A percentile compares a stretch with the other conserved stretches of the same genome.
These are phyloP conservation scores for Mycena belliarum DNA, from an alignment of 768 basidiomycete species.

Conservation along the genomic window DNA sequence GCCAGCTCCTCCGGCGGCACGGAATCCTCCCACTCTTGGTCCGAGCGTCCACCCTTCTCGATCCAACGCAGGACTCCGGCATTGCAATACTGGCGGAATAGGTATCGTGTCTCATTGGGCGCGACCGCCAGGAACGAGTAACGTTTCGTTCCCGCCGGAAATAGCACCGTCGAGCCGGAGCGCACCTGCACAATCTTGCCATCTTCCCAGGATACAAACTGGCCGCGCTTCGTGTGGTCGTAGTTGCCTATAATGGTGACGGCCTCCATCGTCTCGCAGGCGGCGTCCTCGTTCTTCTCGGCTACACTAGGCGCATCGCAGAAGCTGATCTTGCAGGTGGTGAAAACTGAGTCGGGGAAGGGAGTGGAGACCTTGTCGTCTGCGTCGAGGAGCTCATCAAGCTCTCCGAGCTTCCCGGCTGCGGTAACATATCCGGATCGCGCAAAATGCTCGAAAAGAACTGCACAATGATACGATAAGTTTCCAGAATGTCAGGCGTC, in stretches of 20 bases:
- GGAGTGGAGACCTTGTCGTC: neutral
- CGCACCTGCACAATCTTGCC: neutral
- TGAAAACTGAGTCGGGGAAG: neutral
- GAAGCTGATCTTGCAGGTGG: neutral
- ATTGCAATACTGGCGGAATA: neutral
- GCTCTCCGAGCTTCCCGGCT: neutral
- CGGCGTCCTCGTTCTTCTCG: neutral
- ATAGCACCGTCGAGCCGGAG: neutral
- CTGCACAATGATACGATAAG: neutral
- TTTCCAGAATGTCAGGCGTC: too few relatives aligned
- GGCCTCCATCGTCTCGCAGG: neutral
- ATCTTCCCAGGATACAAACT: neutral
- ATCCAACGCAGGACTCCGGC: neutral
- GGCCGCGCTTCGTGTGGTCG: neutral
- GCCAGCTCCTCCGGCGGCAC: neutral
- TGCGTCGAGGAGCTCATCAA: neutral
- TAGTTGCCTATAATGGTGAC: neutral
- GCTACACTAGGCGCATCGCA: neutral
- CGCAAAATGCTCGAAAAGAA: neutral
- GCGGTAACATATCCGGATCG: neutral
- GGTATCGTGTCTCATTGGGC: neutral
- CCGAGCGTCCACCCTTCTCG: neutral
- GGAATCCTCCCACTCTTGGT: neutral
- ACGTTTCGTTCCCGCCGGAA: neutral
- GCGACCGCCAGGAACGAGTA: neutral